Percentiles rank a stretch among this genome's conserved stretches.
phyloP scores from a whole-genome alignment of 116 monocot genomes.

The Dioscorea cayenensis region DNA sequence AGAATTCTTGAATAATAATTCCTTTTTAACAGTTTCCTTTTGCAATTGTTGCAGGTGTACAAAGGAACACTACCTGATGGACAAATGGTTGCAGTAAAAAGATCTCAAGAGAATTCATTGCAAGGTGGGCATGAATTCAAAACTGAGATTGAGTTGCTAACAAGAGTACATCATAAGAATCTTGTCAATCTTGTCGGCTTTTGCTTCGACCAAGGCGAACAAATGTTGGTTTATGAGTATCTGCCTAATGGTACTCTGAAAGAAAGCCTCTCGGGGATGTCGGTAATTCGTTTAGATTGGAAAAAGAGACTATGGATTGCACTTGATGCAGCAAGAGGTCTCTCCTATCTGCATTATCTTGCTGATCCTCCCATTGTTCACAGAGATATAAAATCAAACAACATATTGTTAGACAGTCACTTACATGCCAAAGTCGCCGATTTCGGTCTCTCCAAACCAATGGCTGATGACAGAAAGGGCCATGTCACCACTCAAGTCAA shows the following conservation, averaged over 20 bases:
- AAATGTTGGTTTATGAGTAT: conserved; percentile 24
- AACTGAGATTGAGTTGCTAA: conserved; percentile 26
- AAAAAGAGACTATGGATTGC: conserved; percentile 18
- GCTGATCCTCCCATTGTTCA: conserved; percentile 33
- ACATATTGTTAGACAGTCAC: conserved; percentile 24
- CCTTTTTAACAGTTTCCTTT: background rate
- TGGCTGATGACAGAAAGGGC: conserved; percentile 1
- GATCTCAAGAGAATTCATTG: conserved; percentile 18
- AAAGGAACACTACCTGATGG: conserved; percentile 11
- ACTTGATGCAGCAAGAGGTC: conserved; percentile 19
- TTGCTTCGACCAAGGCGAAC: conserved; percentile 25
- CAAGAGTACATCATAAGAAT: conserved; percentile 27
- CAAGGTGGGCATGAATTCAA: conserved; percentile 28
- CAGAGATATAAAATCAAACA: conserved; percentile 32
- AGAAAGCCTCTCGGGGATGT: conserved; percentile 2
- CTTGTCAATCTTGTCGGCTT: conserved; percentile 19
- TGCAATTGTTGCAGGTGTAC: conserved; percentile 15
- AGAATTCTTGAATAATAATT: background rate
- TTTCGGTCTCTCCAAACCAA: conserved; percentile 29
- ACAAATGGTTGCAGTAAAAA: conserved; percentile 26
- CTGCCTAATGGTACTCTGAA: conserved; percentile 6
- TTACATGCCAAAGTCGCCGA: conserved; percentile 35
- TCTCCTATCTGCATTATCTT: conserved; percentile 27
- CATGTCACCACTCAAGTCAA: conserved; percentile 33
- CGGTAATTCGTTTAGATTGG: conserved; percentile 14